These are phyloP conservation scores for Cardamine occulta DNA, from an alignment of 345 rosid species.

Conservation along the genomic window DNA sequence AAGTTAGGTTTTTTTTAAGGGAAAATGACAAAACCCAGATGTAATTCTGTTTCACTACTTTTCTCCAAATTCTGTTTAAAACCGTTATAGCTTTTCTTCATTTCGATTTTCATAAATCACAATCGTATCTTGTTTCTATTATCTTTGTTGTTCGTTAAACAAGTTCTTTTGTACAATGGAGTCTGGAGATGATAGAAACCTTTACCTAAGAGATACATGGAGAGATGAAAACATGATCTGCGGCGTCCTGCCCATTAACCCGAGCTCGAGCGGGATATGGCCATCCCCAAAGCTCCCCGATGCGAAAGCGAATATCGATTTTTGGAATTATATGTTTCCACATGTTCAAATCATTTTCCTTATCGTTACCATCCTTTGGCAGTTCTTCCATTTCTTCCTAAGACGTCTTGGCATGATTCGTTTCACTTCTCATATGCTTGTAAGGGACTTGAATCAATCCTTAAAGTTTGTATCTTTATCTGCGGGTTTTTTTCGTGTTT, in stretches of 20 bases:
- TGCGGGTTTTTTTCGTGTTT: background rate
- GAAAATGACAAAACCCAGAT: constrained; percentile 25
- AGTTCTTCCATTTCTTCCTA: constrained; percentile 39
- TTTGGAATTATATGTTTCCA: constrained; percentile 43
- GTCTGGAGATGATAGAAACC: constrained; percentile 26
- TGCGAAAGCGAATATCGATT: constrained; percentile 20
- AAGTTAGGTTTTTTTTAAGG: background rate
- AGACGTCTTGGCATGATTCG: constrained; percentile 41
- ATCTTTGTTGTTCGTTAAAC: constrained; percentile 13
- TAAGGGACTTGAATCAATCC: constrained; percentile 14
- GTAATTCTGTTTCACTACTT: constrained; percentile 26
- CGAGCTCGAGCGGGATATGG: constrained; percentile 41
- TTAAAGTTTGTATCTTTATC: background rate
- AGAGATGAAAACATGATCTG: constrained; percentile 37
- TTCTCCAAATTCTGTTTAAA: constrained; percentile 24
- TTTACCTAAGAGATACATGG: constrained; percentile 46
- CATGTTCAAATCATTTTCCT: constrained; percentile 37
- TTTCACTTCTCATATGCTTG: constrained; percentile 44
- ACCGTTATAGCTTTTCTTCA: constrained; percentile 14
- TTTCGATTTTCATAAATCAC: constrained; percentile 5
- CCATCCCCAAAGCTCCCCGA: constrained; percentile 30
- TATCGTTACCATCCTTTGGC: constrained; percentile 32
- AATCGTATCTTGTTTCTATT: background rate
- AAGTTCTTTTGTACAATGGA: constrained; percentile 32
- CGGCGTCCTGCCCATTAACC: constrained; percentile 29